Percentiles rank a stretch among this genome's conserved stretches.
phyloP scores from a whole-genome alignment of 2,329 filamentous ascomycete genomes.

The Macrophomina pseudophaseolina region DNA sequence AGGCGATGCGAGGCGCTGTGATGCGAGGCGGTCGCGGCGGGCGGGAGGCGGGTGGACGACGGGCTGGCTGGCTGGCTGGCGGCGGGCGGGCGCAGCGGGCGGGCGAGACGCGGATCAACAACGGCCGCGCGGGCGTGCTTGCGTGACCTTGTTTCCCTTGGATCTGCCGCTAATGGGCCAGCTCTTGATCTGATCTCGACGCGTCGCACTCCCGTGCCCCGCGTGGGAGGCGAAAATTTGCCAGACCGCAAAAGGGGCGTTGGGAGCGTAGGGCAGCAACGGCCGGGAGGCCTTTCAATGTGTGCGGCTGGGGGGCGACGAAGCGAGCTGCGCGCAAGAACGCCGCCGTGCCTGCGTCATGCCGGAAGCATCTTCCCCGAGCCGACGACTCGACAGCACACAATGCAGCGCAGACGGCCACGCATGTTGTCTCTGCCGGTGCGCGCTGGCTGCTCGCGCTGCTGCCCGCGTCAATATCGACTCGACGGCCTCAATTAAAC shows the following conservation, averaged over 20 bases:
- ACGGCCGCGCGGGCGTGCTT: conserved; percentile 7
- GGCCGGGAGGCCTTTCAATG: neutral
- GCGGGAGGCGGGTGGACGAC: neutral
- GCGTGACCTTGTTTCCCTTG: conserved; percentile 18
- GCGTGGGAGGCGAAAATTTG: neutral
- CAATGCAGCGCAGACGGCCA: neutral
- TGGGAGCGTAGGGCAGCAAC: conserved; percentile 7
- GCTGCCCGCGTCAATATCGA: conserved; percentile 1
- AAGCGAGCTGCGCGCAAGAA: conserved; percentile 6
- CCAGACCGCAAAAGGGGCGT: conserved; percentile 23
- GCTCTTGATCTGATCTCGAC: conserved; percentile 16
- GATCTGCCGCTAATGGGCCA: conserved; percentile 9
- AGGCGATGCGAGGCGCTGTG: too few relatives aligned
- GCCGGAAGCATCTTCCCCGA: conserved; percentile 20
- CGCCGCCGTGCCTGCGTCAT: conserved; percentile 23
- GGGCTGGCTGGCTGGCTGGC: neutral
- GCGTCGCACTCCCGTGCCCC: conserved; percentile 1
- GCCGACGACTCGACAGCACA: neutral
- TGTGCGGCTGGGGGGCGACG: neutral
- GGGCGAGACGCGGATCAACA: neutral
- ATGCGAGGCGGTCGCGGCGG: neutral
- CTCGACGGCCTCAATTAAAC: conserved; percentile 5
- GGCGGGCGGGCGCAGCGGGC: neutral
- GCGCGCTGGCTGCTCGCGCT: neutral
- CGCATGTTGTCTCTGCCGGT: neutral